A percentile compares a stretch with the other conserved stretches of the same genome.
Evolutionary conservation across 2,329 filamentous ascomycete genomes (phyloP).

Genomic region (Biscogniauxia marginata): DNA sequence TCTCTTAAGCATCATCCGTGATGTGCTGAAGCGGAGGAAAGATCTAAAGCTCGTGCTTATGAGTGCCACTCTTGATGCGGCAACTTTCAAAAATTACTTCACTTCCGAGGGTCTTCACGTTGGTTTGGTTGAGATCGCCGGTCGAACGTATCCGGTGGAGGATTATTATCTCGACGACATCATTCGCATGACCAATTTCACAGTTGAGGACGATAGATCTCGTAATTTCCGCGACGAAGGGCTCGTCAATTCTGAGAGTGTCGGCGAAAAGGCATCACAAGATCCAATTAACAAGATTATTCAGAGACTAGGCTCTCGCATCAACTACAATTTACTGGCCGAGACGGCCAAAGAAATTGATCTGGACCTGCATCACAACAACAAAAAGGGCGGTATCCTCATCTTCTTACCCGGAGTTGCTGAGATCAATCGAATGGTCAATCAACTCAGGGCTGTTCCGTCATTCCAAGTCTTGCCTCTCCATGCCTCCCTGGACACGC

Average conservation of each 20-base stretch:
- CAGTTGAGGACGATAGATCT: slow-evolving; percentile 31
- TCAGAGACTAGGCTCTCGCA: slow-evolving; percentile 72
- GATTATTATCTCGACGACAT: slow-evolving; percentile 91
- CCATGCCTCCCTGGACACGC: slow-evolving; percentile 86
- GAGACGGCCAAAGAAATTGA: slow-evolving; percentile 82
- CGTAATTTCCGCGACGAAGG: slow-evolving; percentile 23
- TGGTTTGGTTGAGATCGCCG: slow-evolving; percentile 80
- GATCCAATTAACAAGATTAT: slow-evolving; percentile 68
- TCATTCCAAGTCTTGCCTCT: slow-evolving; percentile 78
- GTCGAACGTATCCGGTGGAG: slow-evolving; percentile 84
- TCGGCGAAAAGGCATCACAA: slow-evolving; percentile 42
- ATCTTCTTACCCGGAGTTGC: slow-evolving; percentile 91
- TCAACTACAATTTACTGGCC: slow-evolving; percentile 87
- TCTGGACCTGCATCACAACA: slow-evolving; percentile 61
- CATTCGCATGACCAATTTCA: slow-evolving; percentile 74
- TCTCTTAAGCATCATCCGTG: slow-evolving; percentile 79
- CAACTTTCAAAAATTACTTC: slow-evolving; percentile 84
- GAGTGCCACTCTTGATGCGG: slow-evolving; percentile 92
- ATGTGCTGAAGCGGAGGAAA: slow-evolving; percentile 71
- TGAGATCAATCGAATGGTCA: slow-evolving; percentile 83
- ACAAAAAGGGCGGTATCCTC: slow-evolving; percentile 81
- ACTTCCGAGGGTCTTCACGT: slow-evolving; percentile 65
- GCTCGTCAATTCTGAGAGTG: slow-evolving; percentile 39
- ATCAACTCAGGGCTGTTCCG: slow-evolving; percentile 59
- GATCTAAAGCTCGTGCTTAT: slow-evolving; percentile 91